These are phyloP conservation scores for Phytophthora brassicae DNA, from an alignment of 352 stramenopile genomes.

Conservation along the genomic window DNA sequence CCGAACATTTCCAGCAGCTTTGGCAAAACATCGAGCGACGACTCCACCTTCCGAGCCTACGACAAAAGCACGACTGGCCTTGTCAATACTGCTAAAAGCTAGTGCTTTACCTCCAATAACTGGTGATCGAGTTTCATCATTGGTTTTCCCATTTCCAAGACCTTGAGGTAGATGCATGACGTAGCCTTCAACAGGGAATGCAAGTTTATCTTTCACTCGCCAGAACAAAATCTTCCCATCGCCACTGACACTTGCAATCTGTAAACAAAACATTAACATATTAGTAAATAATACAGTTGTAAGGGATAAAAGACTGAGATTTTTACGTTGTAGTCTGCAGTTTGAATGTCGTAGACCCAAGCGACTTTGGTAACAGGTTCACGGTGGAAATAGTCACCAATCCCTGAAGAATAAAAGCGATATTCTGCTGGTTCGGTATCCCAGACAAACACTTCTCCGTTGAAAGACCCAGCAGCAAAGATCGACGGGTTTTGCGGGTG, in stretches of 20 bases:
- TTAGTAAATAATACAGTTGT: background rate
- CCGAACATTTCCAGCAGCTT: conserved; percentile 41
- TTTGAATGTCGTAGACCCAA: conserved; percentile 78
- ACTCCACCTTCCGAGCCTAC: conserved; percentile 74
- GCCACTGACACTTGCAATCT: conserved; percentile 76
- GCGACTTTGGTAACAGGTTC: conserved; percentile 84
- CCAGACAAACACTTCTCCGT: conserved; percentile 85
- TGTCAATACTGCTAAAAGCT: conserved; percentile 63
- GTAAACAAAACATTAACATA: background rate
- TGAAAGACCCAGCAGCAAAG: conserved; percentile 85
- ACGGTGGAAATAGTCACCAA: conserved; percentile 89
- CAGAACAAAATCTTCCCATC: conserved; percentile 89
- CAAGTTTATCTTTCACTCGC: conserved; percentile 85
- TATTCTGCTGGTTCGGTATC: conserved; percentile 72
- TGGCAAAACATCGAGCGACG: conserved; percentile 66
- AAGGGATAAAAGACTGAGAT: background rate
- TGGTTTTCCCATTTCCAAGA: conserved; percentile 10
- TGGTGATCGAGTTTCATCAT: conserved; percentile 8
- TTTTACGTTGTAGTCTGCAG: conserved; percentile 71
- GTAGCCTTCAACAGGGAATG: conserved; percentile 85
- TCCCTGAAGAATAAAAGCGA: conserved; percentile 68
- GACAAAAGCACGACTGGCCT: conserved; percentile 74
- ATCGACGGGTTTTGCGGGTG: conserved; percentile 83
- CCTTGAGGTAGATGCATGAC: conserved; percentile 56
- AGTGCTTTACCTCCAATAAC: conserved; percentile 69